Base-by-base conservation (phyloP, 768 basidiomycete genomes). In the Boletus rubroflammeus region DNA sequence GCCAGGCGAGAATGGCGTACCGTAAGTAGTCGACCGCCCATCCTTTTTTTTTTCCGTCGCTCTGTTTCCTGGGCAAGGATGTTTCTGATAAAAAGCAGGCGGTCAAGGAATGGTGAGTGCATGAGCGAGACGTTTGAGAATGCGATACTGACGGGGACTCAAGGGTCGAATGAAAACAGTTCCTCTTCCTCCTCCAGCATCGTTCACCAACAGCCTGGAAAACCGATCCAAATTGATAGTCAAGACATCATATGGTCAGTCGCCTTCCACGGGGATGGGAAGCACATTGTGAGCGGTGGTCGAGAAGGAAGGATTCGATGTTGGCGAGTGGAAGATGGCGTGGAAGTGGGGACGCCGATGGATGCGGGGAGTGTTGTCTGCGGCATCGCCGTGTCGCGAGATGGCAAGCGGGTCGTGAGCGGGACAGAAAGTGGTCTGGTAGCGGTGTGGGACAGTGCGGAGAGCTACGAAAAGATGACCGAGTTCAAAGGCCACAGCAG, bases 401-500 rank as follows among this genome's bases (percentile, higher is more conserved):
- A 39, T 11, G 38, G 19, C 19, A n/a, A n/a, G n/a, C 9, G 36
- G 36, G 9, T 38, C 5, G 8, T 19, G 36, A 19, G 36, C 10
- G 17, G 17, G 36, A n/a, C 3, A 9, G 14, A 0, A 5, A 28
- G 28, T 8, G 34, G 34, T 9, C 1, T 6, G 34, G 14, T 13
- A 5, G 19, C 3, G 4, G 36, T 38, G n/a, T 36, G 35, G 35
- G 3, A 9, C n/a, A n/a, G n/a, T 17, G 36, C 36, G 8, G 36
- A 36, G n/a, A 36, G 8, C 15, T 7, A 9, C 15, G 17, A 7
- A n/a, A n/a, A 17, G 7, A 13, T 32, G 31, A n/a, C 0, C 9
- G 1, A 7, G 1, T 9, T 36, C 36, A 3, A 36, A 36, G n/a
- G 17, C n/a, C 36, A 36, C 7, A 8, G 0, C 0, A 4, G 0